Evolutionary conservation across 2,329 filamentous ascomycete species (phyloP).

Genomic region (Macroventuria anomochaeta): DNA sequence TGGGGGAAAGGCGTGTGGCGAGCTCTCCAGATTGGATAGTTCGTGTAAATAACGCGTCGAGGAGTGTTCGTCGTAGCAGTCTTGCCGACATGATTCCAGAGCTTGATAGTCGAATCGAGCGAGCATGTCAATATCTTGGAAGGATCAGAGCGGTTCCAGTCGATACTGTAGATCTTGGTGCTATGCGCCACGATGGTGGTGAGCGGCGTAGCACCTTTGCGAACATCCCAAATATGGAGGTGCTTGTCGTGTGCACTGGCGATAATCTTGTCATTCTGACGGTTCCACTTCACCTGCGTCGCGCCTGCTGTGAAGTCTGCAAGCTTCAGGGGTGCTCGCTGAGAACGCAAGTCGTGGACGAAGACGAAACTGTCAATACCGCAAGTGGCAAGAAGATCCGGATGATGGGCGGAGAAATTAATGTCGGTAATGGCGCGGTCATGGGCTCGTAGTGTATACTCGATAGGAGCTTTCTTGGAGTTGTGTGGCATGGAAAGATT

Average conservation of each 20-base stretch:
- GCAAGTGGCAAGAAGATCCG: constrained; percentile 87
- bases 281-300: constrained; percentile 94
- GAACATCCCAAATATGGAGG: constrained; percentile 88
- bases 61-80: constrained; percentile 53
- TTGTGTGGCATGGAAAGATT: constrained; percentile 70
- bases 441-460: constrained; percentile 86
- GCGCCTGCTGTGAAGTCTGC: constrained; percentile 94
- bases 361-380: constrained; percentile 93
- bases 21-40: constrained; percentile 89
- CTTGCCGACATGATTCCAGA: constrained; percentile 79
- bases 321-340: constrained; percentile 56
- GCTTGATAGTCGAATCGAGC: constrained; percentile 88
- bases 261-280: constrained; percentile 83
- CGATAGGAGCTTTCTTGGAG: constrained; percentile 75
- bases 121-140: constrained; percentile 85
- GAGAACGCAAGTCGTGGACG: constrained; percentile 82
- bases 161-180: constrained; percentile 93
- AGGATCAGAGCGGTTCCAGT: constrained; percentile 83
- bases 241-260: constrained; percentile 90
- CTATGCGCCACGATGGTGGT: constrained; percentile 85
- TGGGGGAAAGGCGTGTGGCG: constrained; percentile 89
- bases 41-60: constrained; percentile 73
- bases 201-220: constrained; percentile 77
- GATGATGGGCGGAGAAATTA: constrained; percentile 93
- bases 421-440: constrained; percentile 92